These are phyloP conservation scores for Boletus rubescentipes DNA, from an alignment of 768 basidiomycete genomes.

Conservation along the genomic window DNA sequence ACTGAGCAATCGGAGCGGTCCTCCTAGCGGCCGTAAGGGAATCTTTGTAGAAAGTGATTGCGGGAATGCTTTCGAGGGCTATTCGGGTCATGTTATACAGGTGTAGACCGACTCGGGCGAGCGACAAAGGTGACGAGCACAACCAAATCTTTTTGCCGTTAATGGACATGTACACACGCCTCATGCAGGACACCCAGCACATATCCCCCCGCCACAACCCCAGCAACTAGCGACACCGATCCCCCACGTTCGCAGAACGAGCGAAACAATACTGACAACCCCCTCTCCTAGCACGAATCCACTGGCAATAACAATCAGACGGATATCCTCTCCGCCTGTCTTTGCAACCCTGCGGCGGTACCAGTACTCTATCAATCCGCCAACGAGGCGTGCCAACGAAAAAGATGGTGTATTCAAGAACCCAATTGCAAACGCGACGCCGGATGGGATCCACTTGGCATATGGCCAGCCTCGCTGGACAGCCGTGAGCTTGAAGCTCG, in stretches of 20 bases:
- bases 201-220: slow-evolving; percentile 79
- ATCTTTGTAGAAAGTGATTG: slow-evolving; percentile 78
- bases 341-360: slow-evolving; percentile 56
- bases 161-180: slow-evolving; percentile 7
- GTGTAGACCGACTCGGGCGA: neutral
- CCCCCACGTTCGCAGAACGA: slow-evolving; percentile 72
- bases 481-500: slow-evolving; percentile 64
- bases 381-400: slow-evolving; percentile 86
- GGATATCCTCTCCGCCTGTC: slow-evolving; percentile 56
- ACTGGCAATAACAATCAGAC: slow-evolving; percentile 84
- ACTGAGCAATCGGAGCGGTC: slow-evolving; percentile 69
- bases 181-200: slow-evolving; percentile 61
- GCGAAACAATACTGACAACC: slow-evolving; percentile 77
- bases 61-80: slow-evolving; percentile 66
- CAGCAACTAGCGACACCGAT: slow-evolving; percentile 78
- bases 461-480: slow-evolving; percentile 47
- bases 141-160: slow-evolving; percentile 2
- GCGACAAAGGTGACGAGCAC: neutral
- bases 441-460: slow-evolving; percentile 85
- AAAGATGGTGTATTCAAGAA: slow-evolving; percentile 96
- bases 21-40: slow-evolving; percentile 64
- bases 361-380: slow-evolving; percentile 77
- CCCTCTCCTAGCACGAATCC: slow-evolving; percentile 97
- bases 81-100: slow-evolving; percentile 57
- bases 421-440: slow-evolving; percentile 92